These are phyloP conservation scores for Pythium aquatile DNA, from an alignment of 352 stramenopile genomes.

Conservation along the genomic window DNA sequence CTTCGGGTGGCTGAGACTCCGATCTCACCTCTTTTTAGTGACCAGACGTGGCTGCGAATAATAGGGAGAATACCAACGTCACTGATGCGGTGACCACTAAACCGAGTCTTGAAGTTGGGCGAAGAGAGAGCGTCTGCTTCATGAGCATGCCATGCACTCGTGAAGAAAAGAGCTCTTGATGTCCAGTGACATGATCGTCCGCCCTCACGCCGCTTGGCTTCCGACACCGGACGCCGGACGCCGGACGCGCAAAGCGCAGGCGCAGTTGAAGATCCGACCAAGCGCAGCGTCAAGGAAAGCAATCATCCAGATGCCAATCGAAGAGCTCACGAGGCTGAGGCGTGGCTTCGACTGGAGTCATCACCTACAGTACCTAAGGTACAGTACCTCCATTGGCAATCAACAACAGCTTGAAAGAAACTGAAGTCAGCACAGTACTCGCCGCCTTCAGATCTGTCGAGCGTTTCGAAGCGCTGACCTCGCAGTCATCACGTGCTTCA, in stretches of 20 bases:
- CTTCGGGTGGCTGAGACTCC: not conserved
- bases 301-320: not conserved
- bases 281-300: not conserved
- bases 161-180: slow-evolving; percentile 8
- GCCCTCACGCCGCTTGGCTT: not conserved
- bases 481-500: not conserved
- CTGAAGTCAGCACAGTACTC: not conserved
- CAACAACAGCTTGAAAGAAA: too few species aligned
- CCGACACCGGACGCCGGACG: not conserved
- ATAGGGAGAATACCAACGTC: not conserved
- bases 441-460: not conserved
- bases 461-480: not conserved
- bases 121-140: not conserved
- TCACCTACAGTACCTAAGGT: too few species aligned
- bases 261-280: not conserved
- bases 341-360: too few species aligned
- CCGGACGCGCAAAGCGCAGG: not conserved
- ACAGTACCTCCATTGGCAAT: too few species aligned
- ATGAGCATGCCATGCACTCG: not conserved
- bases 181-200: not conserved
- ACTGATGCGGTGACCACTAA: not conserved
- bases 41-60: not conserved
- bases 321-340: too few species aligned
- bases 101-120: slow-evolving; percentile 16
- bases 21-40: not conserved